Percentiles rank a stretch among this genome's conserved stretches.
Conservation (phyloP, 768 basidiomycete genomes). For the Lactarius trivialis region DNA sequence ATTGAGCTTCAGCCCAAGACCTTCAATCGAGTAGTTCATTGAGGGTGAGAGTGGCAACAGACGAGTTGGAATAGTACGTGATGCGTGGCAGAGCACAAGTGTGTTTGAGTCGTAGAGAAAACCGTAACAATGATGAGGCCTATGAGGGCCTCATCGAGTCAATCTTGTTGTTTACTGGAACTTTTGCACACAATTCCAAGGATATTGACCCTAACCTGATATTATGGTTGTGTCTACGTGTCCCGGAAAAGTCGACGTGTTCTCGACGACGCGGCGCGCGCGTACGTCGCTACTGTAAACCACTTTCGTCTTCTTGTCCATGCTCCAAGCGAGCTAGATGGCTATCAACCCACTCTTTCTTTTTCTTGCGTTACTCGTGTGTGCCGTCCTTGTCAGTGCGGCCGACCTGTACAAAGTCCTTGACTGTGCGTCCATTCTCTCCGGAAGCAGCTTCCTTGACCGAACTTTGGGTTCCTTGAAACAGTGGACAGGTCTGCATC, state of each 20-base stretch:
- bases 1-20: conserved; percentile 76
- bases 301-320: conserved; percentile 14
- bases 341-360: conserved; percentile 26
- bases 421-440: conserved; percentile 54
- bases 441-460: conserved; percentile 20
- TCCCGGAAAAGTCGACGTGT: conserved; percentile 18
- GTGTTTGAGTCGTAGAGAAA: too few relatives aligned
- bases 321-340: conserved; percentile 25
- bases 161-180: too few relatives aligned
- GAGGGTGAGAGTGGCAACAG: neutral
- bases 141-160: too few relatives aligned
- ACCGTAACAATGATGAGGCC: too few relatives aligned
- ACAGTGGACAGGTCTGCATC: conserved; percentile 69
- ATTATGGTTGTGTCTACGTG: neutral
- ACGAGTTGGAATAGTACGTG: neutral
- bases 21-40: conserved; percentile 44
- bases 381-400: conserved; percentile 38
- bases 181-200: neutral
- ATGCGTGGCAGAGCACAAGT: too few relatives aligned
- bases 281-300: neutral
- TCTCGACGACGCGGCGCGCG: conserved; percentile 4
- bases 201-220: conserved; percentile 13
- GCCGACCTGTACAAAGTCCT: conserved; percentile 78
- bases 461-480: conserved; percentile 23
- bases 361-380: conserved; percentile 30